Percentiles rank a stretch among this genome's conserved stretches.
phyloP scores from a whole-genome alignment of 345 rosid species.

The Mallotus nudiflorus region DNA sequence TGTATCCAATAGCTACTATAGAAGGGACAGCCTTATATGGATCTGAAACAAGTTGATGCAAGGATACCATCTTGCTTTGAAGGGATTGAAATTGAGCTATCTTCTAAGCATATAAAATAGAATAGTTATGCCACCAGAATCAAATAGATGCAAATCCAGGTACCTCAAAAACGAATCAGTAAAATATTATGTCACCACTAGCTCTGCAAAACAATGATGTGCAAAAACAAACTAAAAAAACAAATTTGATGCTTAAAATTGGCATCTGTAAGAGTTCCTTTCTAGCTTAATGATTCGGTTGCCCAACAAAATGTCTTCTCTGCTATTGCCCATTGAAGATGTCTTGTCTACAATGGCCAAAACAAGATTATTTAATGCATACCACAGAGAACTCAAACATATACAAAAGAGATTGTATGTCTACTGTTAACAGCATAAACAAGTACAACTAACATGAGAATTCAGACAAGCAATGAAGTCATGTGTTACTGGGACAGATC shows the following conservation, averaged over 20 bases:
- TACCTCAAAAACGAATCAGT: background rate
- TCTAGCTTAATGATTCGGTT: background rate
- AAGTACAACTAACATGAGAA: no score
- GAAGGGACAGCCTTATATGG: slow-evolving; percentile 73
- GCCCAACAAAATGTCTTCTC: background rate
- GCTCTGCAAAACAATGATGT: background rate
- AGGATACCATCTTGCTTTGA: slow-evolving; percentile 41
- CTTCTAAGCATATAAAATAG: background rate
- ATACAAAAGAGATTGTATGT: background rate
- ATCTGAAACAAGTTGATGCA: slow-evolving; percentile 61
- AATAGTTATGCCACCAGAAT: background rate
- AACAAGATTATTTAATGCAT: background rate
- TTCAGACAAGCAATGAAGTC: background rate
- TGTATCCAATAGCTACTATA: slow-evolving; percentile 77
- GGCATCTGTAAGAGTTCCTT: background rate
- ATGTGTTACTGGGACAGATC: background rate
- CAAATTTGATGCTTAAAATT: no score
- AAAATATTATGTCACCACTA: background rate
- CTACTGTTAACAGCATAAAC: no score
- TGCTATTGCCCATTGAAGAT: background rate
- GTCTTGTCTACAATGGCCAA: background rate
- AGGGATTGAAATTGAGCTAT: background rate
- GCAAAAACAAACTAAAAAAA: background rate
- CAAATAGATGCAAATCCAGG: background rate
- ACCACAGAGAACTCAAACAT: background rate